Conservation (phyloP, 371 early-diverging fungal genomes). For the Mortierella sp. region DNA sequence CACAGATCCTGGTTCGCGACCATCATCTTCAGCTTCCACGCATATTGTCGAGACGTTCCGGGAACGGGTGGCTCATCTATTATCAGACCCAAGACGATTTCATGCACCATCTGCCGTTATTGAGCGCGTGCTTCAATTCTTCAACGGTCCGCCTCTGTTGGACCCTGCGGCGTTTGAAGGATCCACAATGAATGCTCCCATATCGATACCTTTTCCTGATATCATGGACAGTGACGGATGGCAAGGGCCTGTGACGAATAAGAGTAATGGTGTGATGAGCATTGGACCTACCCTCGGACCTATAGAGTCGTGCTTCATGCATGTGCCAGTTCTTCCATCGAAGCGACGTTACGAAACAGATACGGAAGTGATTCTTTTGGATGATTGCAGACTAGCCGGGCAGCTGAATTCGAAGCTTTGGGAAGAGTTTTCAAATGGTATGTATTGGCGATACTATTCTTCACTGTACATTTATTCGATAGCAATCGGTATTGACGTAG, state of each 20-base stretch:
- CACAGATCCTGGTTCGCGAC: not conserved
- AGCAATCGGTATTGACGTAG: too few relatives aligned
- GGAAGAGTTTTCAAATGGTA: slow-evolving; percentile 44
- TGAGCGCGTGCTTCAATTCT: slow-evolving; percentile 34
- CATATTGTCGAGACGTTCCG: slow-evolving; percentile 9
- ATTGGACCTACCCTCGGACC: slow-evolving; percentile 7
- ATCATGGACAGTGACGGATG: slow-evolving; percentile 53
- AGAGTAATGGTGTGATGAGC: not conserved
- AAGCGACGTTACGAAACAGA: slow-evolving; percentile 50
- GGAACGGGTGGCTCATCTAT: slow-evolving; percentile 15
- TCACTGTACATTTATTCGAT: too few relatives aligned
- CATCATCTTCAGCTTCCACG: slow-evolving; percentile 1
- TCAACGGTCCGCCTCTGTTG: slow-evolving; percentile 33
- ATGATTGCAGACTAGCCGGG: slow-evolving; percentile 42
- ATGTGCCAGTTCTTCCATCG: slow-evolving; percentile 48
- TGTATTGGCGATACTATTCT: not conserved
- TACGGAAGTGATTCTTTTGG: slow-evolving; percentile 43
- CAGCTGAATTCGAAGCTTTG: slow-evolving; percentile 41
- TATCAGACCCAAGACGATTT: slow-evolving; percentile 38
- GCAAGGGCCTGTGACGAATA: slow-evolving; percentile 11
- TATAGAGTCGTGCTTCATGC: slow-evolving; percentile 43
- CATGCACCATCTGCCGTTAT: slow-evolving; percentile 36
- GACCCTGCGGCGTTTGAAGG: slow-evolving; percentile 46
- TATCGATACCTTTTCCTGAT: slow-evolving; percentile 44
- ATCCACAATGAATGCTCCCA: slow-evolving; percentile 14